These are phyloP conservation scores for Sarocladium kiliense DNA, from an alignment of 2,329 filamentous ascomycete species.

Conservation along the genomic window DNA sequence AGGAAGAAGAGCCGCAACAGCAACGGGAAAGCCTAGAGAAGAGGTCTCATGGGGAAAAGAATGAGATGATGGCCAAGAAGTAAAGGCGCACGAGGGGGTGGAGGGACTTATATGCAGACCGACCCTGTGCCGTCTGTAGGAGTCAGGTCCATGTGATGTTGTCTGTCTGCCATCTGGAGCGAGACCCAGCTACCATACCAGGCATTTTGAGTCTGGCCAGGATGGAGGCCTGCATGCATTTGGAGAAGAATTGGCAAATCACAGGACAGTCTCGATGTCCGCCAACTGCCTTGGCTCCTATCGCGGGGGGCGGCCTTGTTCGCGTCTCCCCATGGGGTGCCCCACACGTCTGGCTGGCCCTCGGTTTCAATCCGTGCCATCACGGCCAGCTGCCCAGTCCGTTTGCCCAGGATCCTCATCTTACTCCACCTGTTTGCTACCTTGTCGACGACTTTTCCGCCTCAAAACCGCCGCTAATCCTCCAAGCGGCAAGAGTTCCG, in stretches of 20 bases:
- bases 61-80: neutral
- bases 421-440: neutral
- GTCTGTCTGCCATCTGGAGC: neutral
- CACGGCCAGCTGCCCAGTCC: neutral
- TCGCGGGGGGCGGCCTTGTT: neutral
- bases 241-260: neutral
- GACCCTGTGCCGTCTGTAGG: neutral
- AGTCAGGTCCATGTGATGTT: neutral
- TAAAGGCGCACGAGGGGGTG: neutral
- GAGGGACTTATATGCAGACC: neutral
- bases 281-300: neutral
- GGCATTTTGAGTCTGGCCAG: neutral
- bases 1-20: no score
- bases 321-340: neutral
- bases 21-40: neutral
- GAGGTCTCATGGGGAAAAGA: neutral
- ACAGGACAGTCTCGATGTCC: neutral
- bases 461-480: conserved; percentile 5
- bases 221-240: neutral
- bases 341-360: neutral
- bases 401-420: neutral
- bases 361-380: neutral
- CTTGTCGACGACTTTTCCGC: neutral
- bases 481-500: neutral
- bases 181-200: neutral